These are phyloP conservation scores for Neurospora cerealis DNA, from an alignment of 495 filamentous ascomycete genomes.

Conservation along the genomic window DNA sequence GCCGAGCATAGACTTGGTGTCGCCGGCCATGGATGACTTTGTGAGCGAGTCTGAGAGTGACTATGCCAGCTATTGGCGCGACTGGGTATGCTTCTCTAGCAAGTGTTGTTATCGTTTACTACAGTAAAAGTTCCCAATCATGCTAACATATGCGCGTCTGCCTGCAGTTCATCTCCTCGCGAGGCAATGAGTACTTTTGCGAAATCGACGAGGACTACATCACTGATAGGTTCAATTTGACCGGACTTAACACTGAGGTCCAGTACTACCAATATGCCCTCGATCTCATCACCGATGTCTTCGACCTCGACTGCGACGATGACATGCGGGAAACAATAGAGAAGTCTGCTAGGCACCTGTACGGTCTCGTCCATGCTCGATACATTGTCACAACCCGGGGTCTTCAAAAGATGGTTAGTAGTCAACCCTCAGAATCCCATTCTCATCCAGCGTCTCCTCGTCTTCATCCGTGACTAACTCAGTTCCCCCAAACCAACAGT, in stretches of 20 bases:
- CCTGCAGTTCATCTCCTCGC: constrained; percentile 83
- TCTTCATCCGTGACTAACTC: not conserved
- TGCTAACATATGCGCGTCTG: not conserved
- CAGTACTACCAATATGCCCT: constrained; percentile 98
- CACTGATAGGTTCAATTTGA: constrained; percentile 96
- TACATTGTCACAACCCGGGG: constrained; percentile 97
- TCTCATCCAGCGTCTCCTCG: not conserved
- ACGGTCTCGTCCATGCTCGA: constrained; percentile 90
- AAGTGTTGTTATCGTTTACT: not conserved
- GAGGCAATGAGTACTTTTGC: constrained; percentile 99
- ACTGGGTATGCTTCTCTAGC: constrained; percentile 70
- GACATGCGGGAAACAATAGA: constrained; percentile 97
- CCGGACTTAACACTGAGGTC: constrained; percentile 92
- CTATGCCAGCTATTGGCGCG: constrained; percentile 98
- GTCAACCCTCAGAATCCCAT: not conserved
- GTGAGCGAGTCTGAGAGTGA: constrained; percentile 97
- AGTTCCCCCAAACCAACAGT: constrained; percentile 35
- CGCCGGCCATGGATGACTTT: constrained; percentile 74
- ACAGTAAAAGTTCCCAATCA: not conserved
- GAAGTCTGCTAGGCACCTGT: constrained; percentile 92
- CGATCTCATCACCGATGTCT: constrained; percentile 98
- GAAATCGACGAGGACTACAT: constrained; percentile 99
- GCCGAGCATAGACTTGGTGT: not conserved
- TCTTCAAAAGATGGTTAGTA: constrained; percentile 83
- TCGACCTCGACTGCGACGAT: constrained; percentile 97